Evolutionary conservation across 1,284 basidiomycete genomes (phyloP).

Genomic region (Afroboletus lepidellus): DNA sequence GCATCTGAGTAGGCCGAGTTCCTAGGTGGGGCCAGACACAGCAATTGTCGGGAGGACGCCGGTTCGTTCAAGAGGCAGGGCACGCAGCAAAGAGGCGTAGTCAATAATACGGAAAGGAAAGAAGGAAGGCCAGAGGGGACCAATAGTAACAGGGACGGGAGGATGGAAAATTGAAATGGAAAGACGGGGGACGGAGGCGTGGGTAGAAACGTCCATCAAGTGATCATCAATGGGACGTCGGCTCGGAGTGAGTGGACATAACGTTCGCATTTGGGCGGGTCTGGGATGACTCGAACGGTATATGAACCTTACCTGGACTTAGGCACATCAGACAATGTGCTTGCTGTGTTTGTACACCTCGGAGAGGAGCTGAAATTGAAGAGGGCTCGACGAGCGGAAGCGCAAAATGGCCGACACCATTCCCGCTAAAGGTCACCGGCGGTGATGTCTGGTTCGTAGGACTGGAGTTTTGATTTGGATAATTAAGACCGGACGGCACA

Average conservation of each 20-base stretch:
- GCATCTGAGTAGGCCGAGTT: background rate
- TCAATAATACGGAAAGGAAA: background rate
- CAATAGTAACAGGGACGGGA: background rate
- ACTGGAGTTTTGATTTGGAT: background rate
- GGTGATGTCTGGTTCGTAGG: background rate
- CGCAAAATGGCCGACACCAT: background rate
- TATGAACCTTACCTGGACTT: background rate
- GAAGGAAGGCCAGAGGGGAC: background rate
- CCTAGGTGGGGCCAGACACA: conserved; percentile 16
- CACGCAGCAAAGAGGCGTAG: conserved; percentile 8
- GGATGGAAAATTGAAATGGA: background rate
- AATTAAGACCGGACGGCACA: background rate
- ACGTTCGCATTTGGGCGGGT: background rate
- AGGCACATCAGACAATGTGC: background rate
- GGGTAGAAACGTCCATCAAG: conserved; percentile 4
- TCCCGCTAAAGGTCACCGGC: background rate
- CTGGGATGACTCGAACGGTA: background rate
- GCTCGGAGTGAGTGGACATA: background rate
- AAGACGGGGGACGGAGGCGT: background rate
- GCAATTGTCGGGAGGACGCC: conserved; percentile 11
- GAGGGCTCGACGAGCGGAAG: background rate
- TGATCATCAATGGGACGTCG: background rate
- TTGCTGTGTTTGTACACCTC: conserved; percentile 15
- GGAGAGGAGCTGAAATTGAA: background rate
- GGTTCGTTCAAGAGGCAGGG: background rate